Evolutionary conservation across 2,329 filamentous ascomycete species (phyloP).

Genomic region (Ascosphaera apis): DNA sequence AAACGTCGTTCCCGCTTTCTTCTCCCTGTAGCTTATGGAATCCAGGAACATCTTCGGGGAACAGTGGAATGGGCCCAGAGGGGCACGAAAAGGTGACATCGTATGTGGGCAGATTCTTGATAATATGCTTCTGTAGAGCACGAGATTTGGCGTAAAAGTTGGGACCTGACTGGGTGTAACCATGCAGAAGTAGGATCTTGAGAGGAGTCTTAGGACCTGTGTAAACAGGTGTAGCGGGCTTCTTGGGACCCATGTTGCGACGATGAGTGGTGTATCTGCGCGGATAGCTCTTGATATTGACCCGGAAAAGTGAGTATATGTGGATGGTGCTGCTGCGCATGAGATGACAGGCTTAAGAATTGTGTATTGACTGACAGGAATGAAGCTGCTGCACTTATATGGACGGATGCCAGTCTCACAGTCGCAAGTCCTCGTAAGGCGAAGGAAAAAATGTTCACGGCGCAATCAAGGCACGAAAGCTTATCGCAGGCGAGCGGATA

Average conservation of each 20-base stretch:
- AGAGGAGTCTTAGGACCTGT: slow-evolving; percentile 10
- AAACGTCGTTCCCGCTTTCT: slow-evolving; percentile 14
- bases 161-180: slow-evolving; percentile 74
- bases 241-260: no score
- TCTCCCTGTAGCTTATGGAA: slow-evolving; percentile 17
- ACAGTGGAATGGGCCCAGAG: slow-evolving; percentile 42
- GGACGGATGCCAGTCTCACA: no score
- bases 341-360: no score
- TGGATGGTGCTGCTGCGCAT: no score
- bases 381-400: no score
- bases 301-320: not conserved
- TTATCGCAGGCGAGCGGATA: no score
- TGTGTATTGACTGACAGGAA: no score
- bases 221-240: not conserved
- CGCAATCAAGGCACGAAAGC: no score
- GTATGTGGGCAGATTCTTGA: slow-evolving; percentile 45
- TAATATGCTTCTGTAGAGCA: slow-evolving; percentile 57
- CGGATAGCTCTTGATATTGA: not conserved
- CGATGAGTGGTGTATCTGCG: no score
- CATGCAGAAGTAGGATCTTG: slow-evolving; percentile 60
- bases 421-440: no score
- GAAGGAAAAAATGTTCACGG: no score
- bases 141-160: slow-evolving; percentile 76
- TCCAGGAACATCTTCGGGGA: slow-evolving; percentile 44
- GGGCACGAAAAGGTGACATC: slow-evolving; percentile 41